These are phyloP conservation scores for Lathyrus aphaca DNA, from an alignment of 306 rosid genomes.

Conservation along the genomic window DNA sequence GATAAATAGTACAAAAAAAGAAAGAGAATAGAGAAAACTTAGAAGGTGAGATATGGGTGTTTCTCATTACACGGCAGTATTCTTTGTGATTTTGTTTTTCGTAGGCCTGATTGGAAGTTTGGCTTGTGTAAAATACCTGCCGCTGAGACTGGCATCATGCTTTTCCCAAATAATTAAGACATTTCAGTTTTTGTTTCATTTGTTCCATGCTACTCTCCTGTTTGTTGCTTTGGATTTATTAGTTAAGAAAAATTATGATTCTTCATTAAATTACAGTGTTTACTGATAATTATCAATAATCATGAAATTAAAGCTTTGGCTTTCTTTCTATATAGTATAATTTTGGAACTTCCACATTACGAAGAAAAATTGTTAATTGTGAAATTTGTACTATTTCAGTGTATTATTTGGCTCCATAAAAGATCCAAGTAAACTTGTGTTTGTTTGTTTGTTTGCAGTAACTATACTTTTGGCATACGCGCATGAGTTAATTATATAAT, in stretches of 20 bases:
- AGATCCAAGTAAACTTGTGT: background rate
- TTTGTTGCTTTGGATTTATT: slow-evolving; percentile 41
- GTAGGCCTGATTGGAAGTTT: slow-evolving; percentile 61
- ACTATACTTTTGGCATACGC: background rate
- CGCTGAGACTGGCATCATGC: slow-evolving; percentile 55
- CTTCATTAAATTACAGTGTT: slow-evolving; percentile 38
- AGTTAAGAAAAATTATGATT: slow-evolving; percentile 34
- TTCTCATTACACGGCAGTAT: slow-evolving; percentile 50
- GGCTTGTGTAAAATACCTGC: slow-evolving; percentile 66
- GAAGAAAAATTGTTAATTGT: slow-evolving; percentile 23
- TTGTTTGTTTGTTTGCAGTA: background rate
- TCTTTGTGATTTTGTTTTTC: slow-evolving; percentile 52
- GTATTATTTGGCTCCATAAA: too few relatives aligned
- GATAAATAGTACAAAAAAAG: slow-evolving; percentile 49
- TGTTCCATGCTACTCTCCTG: slow-evolving; percentile 36
- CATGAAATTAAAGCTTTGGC: slow-evolving; percentile 11
- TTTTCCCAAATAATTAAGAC: slow-evolving; percentile 53
- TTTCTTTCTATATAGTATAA: background rate
- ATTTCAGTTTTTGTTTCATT: slow-evolving; percentile 29
- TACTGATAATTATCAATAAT: slow-evolving; percentile 33
- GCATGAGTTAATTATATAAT: too few relatives aligned
- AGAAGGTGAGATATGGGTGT: slow-evolving; percentile 56
- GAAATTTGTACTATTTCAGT: background rate
- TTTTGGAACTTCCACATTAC: slow-evolving; percentile 22
- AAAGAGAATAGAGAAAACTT: slow-evolving; percentile 43